Evolutionary conservation across 2,329 filamentous ascomycete genomes (phyloP), one percentile per base, ranked within the genome.

Genomic region (Colletotrichum graminicola): DNA sequence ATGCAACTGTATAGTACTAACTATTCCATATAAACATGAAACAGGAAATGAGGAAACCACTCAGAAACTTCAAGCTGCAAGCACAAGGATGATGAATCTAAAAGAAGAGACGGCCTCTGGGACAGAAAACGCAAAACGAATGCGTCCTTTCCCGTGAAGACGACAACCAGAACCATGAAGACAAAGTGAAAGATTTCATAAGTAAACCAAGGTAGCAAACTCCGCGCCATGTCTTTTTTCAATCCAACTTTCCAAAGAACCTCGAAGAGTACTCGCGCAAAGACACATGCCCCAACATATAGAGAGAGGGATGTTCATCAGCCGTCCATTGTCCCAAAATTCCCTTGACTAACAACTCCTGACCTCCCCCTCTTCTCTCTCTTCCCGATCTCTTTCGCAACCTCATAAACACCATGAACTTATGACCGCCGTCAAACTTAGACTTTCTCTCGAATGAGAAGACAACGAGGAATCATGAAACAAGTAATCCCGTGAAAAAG

Each of bases 191-290:
- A 23, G 43, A 23, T n/a, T 23, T 12, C 21, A n/a, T 23, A 11
- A n/a, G 3, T 47, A 47, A 23, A 47, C 4, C 43, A 47, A 47
- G 43, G 55, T 7, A 67, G 11, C 51, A 16, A 70, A 72, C 69
- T 69, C 69, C 69, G 61, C 60, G 66, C 69, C 66, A 72, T 72
- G 56, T 72, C 66, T 64, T 72, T 72, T 69, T 66, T 65, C 39
- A 67, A 54, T 18, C 59, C 64, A 39, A 63, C 51, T 49, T 51
- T 62, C 57, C 39, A 45, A 62, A 45, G 55, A 62, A 62, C 29
- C 8, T 57, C 47, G 23, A 56, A 57, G 62, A 43, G 56, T 32
- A 55, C 57, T 47, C 21, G 2, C 43, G 21, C 21, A 47, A n/a
- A 47, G 21, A 12, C 21, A n/a, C 21, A 47, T 47, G 21, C 43